Conservation (phyloP, 805 yeast species). For the Ogataea parapolymorpha region DNA sequence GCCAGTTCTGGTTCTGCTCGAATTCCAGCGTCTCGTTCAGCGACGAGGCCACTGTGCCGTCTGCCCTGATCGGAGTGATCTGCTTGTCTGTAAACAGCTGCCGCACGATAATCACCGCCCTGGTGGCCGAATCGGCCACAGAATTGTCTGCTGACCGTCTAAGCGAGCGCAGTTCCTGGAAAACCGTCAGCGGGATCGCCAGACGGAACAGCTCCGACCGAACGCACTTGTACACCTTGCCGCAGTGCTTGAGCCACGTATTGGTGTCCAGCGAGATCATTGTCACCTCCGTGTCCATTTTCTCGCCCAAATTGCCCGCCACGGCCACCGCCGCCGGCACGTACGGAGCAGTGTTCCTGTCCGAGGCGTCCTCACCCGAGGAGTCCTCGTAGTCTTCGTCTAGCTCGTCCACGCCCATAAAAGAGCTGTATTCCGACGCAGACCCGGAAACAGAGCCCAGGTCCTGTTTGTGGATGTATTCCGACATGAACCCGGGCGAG, state of each 20-base stretch:
- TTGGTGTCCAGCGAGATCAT: slow-evolving; percentile 70
- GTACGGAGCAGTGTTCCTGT: slow-evolving; percentile 9
- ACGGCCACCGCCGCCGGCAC: slow-evolving; percentile 15
- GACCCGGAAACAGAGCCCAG: slow-evolving; percentile 15
- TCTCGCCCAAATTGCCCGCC: slow-evolving; percentile 51
- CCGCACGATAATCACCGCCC: slow-evolving; percentile 72
- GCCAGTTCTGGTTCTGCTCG: slow-evolving; percentile 70
- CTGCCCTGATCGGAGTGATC: slow-evolving; percentile 60
- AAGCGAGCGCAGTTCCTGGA: slow-evolving; percentile 71
- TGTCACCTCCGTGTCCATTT: slow-evolving; percentile 55
- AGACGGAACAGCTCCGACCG: slow-evolving; percentile 55
- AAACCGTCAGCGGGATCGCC: slow-evolving; percentile 69
- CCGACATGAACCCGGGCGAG: slow-evolving; percentile 33
- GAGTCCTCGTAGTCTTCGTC: slow-evolving; percentile 15
- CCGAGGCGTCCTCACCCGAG: slow-evolving; percentile 11
- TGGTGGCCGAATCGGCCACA: slow-evolving; percentile 74
- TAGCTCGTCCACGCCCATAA: slow-evolving; percentile 18
- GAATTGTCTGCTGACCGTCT: slow-evolving; percentile 69
- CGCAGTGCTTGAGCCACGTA: slow-evolving; percentile 79
- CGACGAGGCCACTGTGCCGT: slow-evolving; percentile 65
- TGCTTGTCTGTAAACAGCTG: slow-evolving; percentile 57
- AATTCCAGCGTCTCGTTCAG: slow-evolving; percentile 72
- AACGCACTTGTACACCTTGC: slow-evolving; percentile 66
- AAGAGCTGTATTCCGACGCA: slow-evolving; percentile 5
- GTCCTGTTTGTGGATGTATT: slow-evolving; percentile 26